Evolutionary conservation across 257 asterid genomes (phyloP), one percentile per base, ranked within the genome.

Genomic region (Solanum corneliomulleri): DNA sequence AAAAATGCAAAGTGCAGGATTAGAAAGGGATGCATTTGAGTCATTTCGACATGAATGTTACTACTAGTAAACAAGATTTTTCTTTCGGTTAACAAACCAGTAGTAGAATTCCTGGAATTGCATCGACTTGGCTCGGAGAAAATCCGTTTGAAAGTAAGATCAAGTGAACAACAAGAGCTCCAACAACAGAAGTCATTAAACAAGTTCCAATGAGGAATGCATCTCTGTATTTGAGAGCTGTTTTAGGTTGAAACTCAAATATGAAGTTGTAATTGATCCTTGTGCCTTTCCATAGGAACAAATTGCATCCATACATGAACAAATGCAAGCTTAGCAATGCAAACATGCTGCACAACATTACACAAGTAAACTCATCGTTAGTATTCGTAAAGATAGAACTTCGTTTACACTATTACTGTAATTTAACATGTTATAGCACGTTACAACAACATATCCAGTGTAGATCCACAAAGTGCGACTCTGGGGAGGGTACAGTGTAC

Each of bases 241-340:
- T 93, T 88, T 68, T 91, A 0, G 93, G 90, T 62, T 93, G 94
- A 91, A 94, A 95, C 71, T 97, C 99, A 85, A 97, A 96, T 49
- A 97, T 97, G 93, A 96, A 97, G 90, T 92, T 92, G 93, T 92
- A 86, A 92, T 96, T 97, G 90, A 97, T 95, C 86, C 99, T 91
- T 45, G 94, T 94, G 88, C 88, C 91, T 93, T 93, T 97, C 99
- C 99, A 97, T 88, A 91, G 90, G 90, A 97, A 93, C 31, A 97
- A 89, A 86, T 97, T 95, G 85, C 99, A 97, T 21, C 99, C 99
- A 45, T 97, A 97, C 94, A 97, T 88, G 89, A 96, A 97, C 72
- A 97, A 72, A 88, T 97, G 99, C 92, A 97, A 89, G 94, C 99
- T 97, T 86, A 96, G 88, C 90, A 97, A 88, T 76, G 99, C 99